Evolutionary conservation across 352 stramenopile genomes (phyloP).

Genomic region (Globisporangium cederbergense): DNA sequence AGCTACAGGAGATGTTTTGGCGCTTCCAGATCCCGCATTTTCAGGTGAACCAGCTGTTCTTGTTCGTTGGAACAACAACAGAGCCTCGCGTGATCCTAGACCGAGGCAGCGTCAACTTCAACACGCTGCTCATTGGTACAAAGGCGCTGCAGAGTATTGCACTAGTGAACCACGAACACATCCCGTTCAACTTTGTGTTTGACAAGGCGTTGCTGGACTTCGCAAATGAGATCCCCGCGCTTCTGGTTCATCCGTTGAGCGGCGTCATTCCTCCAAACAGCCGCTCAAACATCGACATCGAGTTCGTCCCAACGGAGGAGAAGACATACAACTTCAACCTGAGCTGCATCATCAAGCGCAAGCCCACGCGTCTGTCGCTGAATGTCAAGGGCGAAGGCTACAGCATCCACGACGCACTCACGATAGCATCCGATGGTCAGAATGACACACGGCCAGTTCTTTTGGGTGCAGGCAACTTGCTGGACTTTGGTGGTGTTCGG

Average conservation of each 20-base stretch:
- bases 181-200: constrained; percentile 95
- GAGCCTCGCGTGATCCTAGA: constrained; percentile 90
- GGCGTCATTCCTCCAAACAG: constrained; percentile 89
- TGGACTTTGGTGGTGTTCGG: constrained; percentile 89
- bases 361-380: constrained; percentile 87
- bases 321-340: constrained; percentile 94
- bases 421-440: constrained; percentile 36
- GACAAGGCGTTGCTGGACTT: constrained; percentile 87
- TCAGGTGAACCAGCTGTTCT: constrained; percentile 87
- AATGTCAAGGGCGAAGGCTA: constrained; percentile 96
- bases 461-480: constrained; percentile 28
- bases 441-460: constrained; percentile 32
- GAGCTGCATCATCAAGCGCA: constrained; percentile 89
- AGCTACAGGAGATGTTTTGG: constrained; percentile 91
- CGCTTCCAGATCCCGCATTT: constrained; percentile 89
- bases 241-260: constrained; percentile 85
- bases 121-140: constrained; percentile 88
- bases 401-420: constrained; percentile 84
- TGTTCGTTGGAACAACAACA: constrained; percentile 89
- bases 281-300: constrained; percentile 75
- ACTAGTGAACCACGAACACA: constrained; percentile 90
- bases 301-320: constrained; percentile 90
- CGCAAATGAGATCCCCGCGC: constrained; percentile 64
- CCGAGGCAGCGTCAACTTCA: constrained; percentile 89
- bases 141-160: constrained; percentile 85